Base-by-base conservation (phyloP, 1,284 basidiomycete genomes). In the Cerioporus squamosus region DNA sequence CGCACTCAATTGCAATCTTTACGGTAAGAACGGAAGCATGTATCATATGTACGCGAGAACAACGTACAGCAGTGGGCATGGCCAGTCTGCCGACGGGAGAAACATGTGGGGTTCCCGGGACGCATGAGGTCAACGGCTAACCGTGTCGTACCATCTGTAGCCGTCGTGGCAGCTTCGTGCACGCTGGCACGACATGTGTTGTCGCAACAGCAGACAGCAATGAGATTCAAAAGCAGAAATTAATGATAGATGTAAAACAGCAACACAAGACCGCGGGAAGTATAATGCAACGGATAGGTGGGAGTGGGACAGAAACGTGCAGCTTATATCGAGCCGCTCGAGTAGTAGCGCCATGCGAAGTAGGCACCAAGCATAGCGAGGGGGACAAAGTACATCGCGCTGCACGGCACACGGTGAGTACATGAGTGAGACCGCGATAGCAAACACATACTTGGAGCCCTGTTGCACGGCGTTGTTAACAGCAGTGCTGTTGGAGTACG, bases 301-400 rank as follows among this genome's bases (percentile, higher is more conserved):
- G 14, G 18, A 51, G 29, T 50, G 44, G 24, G 23, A 60, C 10
- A 47, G 55, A 23, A 52, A 55, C 39, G 23, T 10, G 15, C 44
- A 52, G 44, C 62, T 61, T 63, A 72, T 62, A 72, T 75, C 46
- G 77, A 71, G 50, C 81, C 80, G 51, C 59, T 73, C 18, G 80
- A 80, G 72, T 90, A 92, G 77, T 81, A 89, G 66, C 90, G 83
- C 84, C 85, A 95, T 46, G 85, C 93, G 63, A 94, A 91, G 83
- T 93, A 94, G 46, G 80, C 91, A 62, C 84, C 90, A 49, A 95
- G 79, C 26, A 87, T 76, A 48, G 78, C 83, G 47, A 95, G 81
- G 51, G 93, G 93, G 22, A 92, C 72, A 69, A 94, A 86, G 80
- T 93, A 94, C 82, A 91, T 87, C 70, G 87, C 57, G 71, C 88